Conservation (phyloP, 2,329 filamentous ascomycete genomes). For the Aspergillus proliferans region DNA sequence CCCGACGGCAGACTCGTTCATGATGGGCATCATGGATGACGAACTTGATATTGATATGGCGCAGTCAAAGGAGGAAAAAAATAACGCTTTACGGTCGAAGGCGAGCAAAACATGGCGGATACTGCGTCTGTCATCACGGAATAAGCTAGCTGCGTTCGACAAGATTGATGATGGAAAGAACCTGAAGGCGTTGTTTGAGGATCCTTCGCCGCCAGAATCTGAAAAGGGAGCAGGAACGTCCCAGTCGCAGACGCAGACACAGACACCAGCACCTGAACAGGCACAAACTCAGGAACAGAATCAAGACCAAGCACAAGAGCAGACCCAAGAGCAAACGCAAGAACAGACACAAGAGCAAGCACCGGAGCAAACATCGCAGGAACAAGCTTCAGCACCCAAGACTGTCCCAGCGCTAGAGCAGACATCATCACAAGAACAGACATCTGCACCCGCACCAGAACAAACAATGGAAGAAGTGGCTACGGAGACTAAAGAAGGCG, state of each 20-base stretch:
- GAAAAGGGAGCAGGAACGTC: slow-evolving; percentile 7
- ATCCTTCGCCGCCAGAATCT: slow-evolving; percentile 12
- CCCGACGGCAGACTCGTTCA: slow-evolving; percentile 65
- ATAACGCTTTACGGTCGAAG: slow-evolving; percentile 61
- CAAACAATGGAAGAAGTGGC: neutral
- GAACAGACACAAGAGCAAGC: too few species aligned
- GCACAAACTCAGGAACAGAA: slow-evolving; percentile 6
- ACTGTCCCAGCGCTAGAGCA: slow-evolving; percentile 11
- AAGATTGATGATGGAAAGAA: slow-evolving; percentile 79
- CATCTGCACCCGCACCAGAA: neutral
- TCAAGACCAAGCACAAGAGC: slow-evolving; percentile 4
- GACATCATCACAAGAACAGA: slow-evolving; percentile 11
- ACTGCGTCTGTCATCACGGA: slow-evolving; percentile 69
- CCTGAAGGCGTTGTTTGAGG: slow-evolving; percentile 46
- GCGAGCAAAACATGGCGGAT: slow-evolving; percentile 88
- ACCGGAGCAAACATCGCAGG: too few species aligned
- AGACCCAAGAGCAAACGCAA: neutral
- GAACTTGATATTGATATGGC: slow-evolving; percentile 85
- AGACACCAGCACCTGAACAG: slow-evolving; percentile 5
- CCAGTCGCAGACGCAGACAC: slow-evolving; percentile 5
- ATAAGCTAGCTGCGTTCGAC: slow-evolving; percentile 72
- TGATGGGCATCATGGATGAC: slow-evolving; percentile 67
- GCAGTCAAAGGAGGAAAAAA: slow-evolving; percentile 55
- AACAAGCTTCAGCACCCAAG: too few species aligned
- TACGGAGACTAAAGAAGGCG: neutral